Conservation (phyloP, 768 basidiomycete species). For the Suillus placidus region DNA sequence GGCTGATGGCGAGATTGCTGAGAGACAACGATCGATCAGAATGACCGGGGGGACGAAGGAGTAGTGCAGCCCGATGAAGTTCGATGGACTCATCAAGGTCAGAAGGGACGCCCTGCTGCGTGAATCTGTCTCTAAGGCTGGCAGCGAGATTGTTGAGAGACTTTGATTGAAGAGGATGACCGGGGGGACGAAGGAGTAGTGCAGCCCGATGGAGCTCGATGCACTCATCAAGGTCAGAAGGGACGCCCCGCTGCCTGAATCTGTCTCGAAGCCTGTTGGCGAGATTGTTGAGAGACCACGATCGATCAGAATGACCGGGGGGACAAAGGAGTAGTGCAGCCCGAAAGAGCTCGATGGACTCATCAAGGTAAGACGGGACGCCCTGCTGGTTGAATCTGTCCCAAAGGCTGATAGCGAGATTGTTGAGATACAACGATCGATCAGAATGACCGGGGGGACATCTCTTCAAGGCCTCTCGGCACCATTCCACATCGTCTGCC, state of each 20-base stretch:
- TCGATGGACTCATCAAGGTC: background rate
- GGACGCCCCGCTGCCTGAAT: background rate
- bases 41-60: too few relatives aligned
- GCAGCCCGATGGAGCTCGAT: too few relatives aligned
- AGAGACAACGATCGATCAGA: too few relatives aligned
- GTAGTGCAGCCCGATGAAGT: background rate
- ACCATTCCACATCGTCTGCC: background rate
- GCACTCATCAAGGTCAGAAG: background rate
- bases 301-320: background rate
- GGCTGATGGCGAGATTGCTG: too few relatives aligned
- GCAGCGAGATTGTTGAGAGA: background rate
- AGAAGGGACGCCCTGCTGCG: background rate
- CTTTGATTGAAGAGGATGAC: background rate
- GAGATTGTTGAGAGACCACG: background rate
- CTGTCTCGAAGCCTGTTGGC: background rate
- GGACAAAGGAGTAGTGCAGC: background rate
- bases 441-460: background rate
- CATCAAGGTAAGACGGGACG: background rate
- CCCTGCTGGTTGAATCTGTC: background rate
- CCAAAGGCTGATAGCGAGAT: background rate
- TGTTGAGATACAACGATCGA: background rate
- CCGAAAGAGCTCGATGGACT: background rate
- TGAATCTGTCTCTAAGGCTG: background rate
- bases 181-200: background rate
- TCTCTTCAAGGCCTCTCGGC: background rate